These are phyloP conservation scores for Kwoniella newhampshirensis DNA, from an alignment of 768 basidiomycete genomes.

Conservation along the genomic window DNA sequence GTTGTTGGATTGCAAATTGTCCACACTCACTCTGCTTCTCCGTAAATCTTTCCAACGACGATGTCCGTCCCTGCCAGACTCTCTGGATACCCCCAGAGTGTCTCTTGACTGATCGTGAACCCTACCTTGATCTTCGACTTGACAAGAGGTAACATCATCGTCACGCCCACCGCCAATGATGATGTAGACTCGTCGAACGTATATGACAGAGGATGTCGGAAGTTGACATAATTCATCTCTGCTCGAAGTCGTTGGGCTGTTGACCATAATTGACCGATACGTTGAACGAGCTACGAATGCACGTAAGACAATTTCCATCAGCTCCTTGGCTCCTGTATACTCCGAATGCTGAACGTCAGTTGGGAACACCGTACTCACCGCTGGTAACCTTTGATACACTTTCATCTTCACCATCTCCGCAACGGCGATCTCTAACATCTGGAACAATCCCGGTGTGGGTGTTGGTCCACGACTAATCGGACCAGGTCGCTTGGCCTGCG, in stretches of 20 bases:
- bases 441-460: slow-evolving; percentile 34
- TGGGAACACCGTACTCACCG: slow-evolving; percentile 8
- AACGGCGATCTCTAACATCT: slow-evolving; percentile 29
- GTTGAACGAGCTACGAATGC: slow-evolving; percentile 28
- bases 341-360: neutral
- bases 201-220: slow-evolving; percentile 34
- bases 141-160: slow-evolving; percentile 9
- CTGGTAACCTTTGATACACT: slow-evolving; percentile 3
- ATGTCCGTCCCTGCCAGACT: slow-evolving; percentile 5
- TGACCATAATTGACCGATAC: slow-evolving; percentile 31
- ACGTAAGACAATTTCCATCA: neutral
- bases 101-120: slow-evolving; percentile 11
- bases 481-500: neutral
- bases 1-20: neutral
- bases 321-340: neutral
- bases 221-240: slow-evolving; percentile 35
- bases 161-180: slow-evolving; percentile 2
- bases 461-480: slow-evolving; percentile 15
- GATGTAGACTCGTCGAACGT: neutral
- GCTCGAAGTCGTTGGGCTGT: slow-evolving; percentile 26
- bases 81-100: slow-evolving; percentile 15
- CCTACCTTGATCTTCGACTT: slow-evolving; percentile 8
- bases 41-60: slow-evolving; percentile 7
- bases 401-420: slow-evolving; percentile 12
- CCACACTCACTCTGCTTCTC: slow-evolving; percentile 22